Percentiles rank a stretch among this genome's conserved stretches.
These are phyloP conservation scores for Suillus fuscotomentosus DNA, from an alignment of 768 basidiomycete species.

Conservation along the genomic window DNA sequence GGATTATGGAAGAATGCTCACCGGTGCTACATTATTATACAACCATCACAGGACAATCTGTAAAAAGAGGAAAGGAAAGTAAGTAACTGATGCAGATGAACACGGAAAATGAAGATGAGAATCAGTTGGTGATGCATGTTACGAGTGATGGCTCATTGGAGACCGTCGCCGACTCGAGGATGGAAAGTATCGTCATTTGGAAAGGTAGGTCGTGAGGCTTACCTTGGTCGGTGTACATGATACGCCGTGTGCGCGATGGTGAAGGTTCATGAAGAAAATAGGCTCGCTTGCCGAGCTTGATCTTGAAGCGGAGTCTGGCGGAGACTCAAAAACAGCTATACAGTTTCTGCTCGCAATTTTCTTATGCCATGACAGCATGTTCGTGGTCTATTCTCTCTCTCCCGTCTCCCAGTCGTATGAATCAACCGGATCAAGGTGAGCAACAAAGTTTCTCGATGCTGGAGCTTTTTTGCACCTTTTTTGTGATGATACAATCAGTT, in stretches of 20 bases:
- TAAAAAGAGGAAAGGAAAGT: background rate
- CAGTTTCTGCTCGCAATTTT: conserved; percentile 28
- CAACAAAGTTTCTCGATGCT: background rate
- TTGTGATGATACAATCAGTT: conserved; percentile 67
- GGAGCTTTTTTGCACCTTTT: background rate
- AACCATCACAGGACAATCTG: background rate
- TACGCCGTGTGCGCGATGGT: background rate
- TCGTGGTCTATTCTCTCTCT: conserved; percentile 4
- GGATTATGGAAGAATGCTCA: conserved; percentile 2
- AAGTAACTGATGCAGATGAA: conserved; percentile 6
- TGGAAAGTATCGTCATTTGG: conserved; percentile 66
- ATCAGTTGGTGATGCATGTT: conserved; percentile 73
- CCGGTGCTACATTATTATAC: background rate
- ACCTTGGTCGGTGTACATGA: conserved; percentile 20
- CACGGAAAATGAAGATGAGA: conserved; percentile 15
- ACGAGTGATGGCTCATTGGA: conserved; percentile 67
- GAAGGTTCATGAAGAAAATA: background rate
- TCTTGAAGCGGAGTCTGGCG: background rate
- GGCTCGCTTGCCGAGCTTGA: background rate
- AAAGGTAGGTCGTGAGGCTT: conserved; percentile 22
- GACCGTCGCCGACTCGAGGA: conserved; percentile 70
- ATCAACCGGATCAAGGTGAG: conserved; percentile 8
- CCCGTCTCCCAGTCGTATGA: conserved; percentile 3
- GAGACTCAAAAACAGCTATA: conserved; percentile 33
- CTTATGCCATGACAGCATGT: background rate